Evolutionary conservation across 352 stramenopile species (phyloP), one percentile per base, ranked within the genome.

Genomic region (Phytopythium montanum): DNA sequence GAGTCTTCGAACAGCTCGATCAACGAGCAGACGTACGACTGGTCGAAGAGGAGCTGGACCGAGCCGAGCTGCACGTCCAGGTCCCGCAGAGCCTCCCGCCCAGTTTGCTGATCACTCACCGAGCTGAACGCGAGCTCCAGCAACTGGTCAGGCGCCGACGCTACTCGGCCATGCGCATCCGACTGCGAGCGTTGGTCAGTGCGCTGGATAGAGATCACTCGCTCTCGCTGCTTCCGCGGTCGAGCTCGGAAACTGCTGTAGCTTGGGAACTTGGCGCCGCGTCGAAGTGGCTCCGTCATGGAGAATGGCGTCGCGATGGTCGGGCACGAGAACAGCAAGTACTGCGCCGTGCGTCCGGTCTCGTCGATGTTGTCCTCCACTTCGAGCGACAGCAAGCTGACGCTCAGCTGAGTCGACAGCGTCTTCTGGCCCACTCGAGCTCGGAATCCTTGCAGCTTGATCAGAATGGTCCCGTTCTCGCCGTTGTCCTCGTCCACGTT

Each of bases 1-100:
- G 84, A 84, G 60, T 92, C 73, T 63, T 91, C 81, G 54, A 92
- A 78, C 9, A 94, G 39, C 51, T 92, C 77, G 3, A 94, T 26
- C 55, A 94, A 60, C 51, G 82, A 91, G 49, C 81, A 89, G 9
- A 94, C 68, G 41, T 94, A 94, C 21, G 83, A 81, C 56, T 96
- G 87, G 44, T 96, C 85, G 62, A 94, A 92, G 44, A 90, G 81
- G 21, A 96, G 65, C 50, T 96, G 87, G 19, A 96, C 68, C 5
- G 80, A 83, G 16, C 87, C 87, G 50, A 94, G 66, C 42, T 79
- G 74, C 33, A 94, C 56, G 64, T 93, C 80, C n/a, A 93, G 26
- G 23, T 93, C 72, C 19, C 68, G 71, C 39, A 77, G 54, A 2
- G 73, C 46, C 59, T 91, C 76, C 49, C 78, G 68, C 5, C 84